Percentiles rank a stretch among this genome's conserved stretches.
phyloP scores from a whole-genome alignment of 2,329 filamentous ascomycete species.

The Paraconiothyrium brasiliense region DNA sequence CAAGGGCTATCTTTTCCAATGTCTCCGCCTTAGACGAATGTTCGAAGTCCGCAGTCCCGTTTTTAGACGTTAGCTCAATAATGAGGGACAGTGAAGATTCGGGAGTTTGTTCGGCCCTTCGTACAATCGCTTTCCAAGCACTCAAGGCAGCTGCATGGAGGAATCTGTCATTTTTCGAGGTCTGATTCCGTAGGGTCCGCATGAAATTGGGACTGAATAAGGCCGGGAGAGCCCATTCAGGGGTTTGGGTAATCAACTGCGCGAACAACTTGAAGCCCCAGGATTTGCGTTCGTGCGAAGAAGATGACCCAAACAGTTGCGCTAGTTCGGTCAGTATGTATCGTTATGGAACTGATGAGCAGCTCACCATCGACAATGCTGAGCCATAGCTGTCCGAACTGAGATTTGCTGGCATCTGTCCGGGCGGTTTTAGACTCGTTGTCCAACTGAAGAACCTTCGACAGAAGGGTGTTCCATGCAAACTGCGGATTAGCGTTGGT shows the following conservation, averaged over 20 bases:
- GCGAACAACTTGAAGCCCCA: constrained; percentile 90
- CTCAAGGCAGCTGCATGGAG: constrained; percentile 76
- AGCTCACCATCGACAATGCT: constrained; percentile 83
- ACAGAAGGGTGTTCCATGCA: constrained; percentile 84
- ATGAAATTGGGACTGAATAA: constrained; percentile 88
- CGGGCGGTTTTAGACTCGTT: constrained; percentile 34
- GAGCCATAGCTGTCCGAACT: constrained; percentile 83
- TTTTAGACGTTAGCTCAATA: constrained; percentile 72
- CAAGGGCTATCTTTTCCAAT: constrained; percentile 75
- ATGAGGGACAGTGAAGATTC: constrained; percentile 69
- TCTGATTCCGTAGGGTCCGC: constrained; percentile 55
- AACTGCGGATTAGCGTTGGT: constrained; percentile 86
- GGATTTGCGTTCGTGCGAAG: constrained; percentile 89
- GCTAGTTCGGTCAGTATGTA: constrained; percentile 59
- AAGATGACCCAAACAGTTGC: constrained; percentile 80
- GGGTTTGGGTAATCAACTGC: constrained; percentile 69
- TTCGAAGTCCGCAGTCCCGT: constrained; percentile 83
- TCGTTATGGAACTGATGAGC: neutral
- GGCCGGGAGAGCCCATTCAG: constrained; percentile 60
- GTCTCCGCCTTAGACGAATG: constrained; percentile 86
- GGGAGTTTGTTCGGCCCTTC: constrained; percentile 67
- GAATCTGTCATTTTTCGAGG: constrained; percentile 45
- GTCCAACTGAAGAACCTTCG: constrained; percentile 43
- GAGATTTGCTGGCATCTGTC: constrained; percentile 47
- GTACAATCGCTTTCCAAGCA: constrained; percentile 75